These are phyloP conservation scores for Coemansia sp. DNA, from an alignment of 192 early-diverging fungal genomes.

Conservation along the genomic window DNA sequence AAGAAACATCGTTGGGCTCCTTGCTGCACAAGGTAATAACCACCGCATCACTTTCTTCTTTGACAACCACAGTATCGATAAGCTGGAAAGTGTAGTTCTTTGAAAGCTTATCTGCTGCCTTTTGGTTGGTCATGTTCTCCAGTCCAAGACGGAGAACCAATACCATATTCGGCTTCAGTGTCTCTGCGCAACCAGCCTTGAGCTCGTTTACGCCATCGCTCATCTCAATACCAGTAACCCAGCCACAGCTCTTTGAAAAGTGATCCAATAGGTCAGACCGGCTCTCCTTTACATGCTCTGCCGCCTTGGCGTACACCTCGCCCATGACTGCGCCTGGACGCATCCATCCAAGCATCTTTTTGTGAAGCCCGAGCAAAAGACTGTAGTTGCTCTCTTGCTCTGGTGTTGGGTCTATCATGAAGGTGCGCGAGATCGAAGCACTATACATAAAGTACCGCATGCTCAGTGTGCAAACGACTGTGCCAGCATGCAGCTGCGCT, in stretches of 20 bases:
- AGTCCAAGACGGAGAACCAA: constrained; percentile 85
- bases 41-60: constrained; percentile 24
- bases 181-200: constrained; percentile 65
- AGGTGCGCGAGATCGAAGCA: constrained; percentile 92
- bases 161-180: constrained; percentile 79
- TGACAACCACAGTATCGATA: constrained; percentile 78
- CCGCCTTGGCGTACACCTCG: constrained; percentile 74
- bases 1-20: constrained; percentile 42
- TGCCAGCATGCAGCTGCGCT: constrained; percentile 80
- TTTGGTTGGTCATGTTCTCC: constrained; percentile 76
- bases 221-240: constrained; percentile 92
- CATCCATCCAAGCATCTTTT: constrained; percentile 68
- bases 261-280: constrained; percentile 83
- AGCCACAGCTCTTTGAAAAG: constrained; percentile 88
- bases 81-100: constrained; percentile 84
- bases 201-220: constrained; percentile 81
- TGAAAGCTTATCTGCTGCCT: constrained; percentile 66
- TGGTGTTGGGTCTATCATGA: constrained; percentile 84
- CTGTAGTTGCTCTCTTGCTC: constrained; percentile 90
- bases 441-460: constrained; percentile 94
- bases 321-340: constrained; percentile 73
- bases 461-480: constrained; percentile 90
- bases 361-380: constrained; percentile 85
- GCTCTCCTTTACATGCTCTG: constrained; percentile 69
- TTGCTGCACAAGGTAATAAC: constrained; percentile 37